Evolutionary conservation across 2,329 filamentous ascomycete species (phyloP).

Genomic region (Talaromyces sp.): DNA sequence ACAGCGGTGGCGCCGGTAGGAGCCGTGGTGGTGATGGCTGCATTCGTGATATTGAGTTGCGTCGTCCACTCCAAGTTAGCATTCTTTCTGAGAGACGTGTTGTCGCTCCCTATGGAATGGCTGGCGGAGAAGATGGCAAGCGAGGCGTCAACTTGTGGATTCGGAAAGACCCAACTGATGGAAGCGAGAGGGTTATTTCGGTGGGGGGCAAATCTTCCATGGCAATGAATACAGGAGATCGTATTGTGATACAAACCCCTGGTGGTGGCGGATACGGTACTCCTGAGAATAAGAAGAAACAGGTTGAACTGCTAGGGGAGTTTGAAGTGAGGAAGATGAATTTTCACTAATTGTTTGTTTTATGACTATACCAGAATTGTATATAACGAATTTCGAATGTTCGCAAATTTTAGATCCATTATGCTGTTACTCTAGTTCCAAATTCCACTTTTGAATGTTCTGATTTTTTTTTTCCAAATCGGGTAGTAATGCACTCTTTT

Average conservation of each 20-base stretch:
- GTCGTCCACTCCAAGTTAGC: constrained; percentile 72
- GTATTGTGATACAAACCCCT: constrained; percentile 58
- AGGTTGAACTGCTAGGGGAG: constrained; percentile 10
- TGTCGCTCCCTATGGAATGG: constrained; percentile 74
- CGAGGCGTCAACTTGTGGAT: constrained; percentile 88
- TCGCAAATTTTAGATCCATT: neutral
- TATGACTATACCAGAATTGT: neutral
- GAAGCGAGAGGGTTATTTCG: constrained; percentile 51
- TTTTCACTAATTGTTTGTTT: neutral
- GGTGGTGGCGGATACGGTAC: constrained; percentile 42
- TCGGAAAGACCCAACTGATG: constrained; percentile 59
- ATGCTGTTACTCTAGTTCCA: neutral
- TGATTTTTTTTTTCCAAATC: neutral
- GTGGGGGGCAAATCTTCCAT: constrained; percentile 62
- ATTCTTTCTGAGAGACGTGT: constrained; percentile 76
- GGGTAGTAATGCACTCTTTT: constrained; percentile 22
- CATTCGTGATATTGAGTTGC: constrained; percentile 77
- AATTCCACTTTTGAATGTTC: neutral
- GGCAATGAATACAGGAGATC: constrained; percentile 54
- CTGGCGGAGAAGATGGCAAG: constrained; percentile 72
- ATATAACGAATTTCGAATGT: neutral
- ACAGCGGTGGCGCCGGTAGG: constrained; percentile 62
- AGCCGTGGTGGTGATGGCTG: constrained; percentile 73
- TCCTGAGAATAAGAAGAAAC: constrained; percentile 33
- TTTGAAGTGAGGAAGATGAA: constrained; percentile 10